Evolutionary conservation across 164 flowering plant genomes (phyloP), one percentile per base, ranked within the genome.

Genomic region (Nymphaea colorata): DNA sequence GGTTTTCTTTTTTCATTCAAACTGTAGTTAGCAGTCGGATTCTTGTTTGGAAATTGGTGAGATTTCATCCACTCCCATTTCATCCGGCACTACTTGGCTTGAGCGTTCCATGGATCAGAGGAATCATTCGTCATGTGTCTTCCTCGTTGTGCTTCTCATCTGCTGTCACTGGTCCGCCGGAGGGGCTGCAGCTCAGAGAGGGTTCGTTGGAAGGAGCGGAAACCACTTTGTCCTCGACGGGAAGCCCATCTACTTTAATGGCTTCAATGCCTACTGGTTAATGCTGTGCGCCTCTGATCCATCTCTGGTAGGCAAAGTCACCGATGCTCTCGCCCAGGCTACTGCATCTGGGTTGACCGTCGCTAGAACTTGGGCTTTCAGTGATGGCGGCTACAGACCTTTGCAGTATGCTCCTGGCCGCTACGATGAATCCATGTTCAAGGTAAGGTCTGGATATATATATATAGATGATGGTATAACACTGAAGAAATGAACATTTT

Each of bases 281-380:
- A 81, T 85, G 89, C 43, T 43, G 36, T 41, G 67, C 70, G 86
- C 86, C 8, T 70, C 85, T n/a, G 77, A 81, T 15, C 78, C 86
- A 2, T 70, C 74, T 15, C 15, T 64, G 4, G 74, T 75, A 59
- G 71, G 2, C 4, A 85, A 80, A 41, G 85, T 85, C 6, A 71
- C 79, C 0, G 4, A 69, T 14, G 73, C 75, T 4, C 75, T 85
- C 43, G 74, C 75, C 47, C 67, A 85, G 61, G 87, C 88, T 11
- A 47, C 82, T 4, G 59, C 67, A 15, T 44, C 47, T 69, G 85
- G 86, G 7, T 66, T 87, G 78, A 85, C 71, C 61, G 72, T 83
- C 0, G 82, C 77, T 0, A 75, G 89, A 69, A 81, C 87, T 64
- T 85, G 91, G 89, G 91, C 89, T 67, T 86, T 86, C 66, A 76